Base-by-base conservation (phyloP, 108 stramenopile species). In the Skeletonema costatum region DNA sequence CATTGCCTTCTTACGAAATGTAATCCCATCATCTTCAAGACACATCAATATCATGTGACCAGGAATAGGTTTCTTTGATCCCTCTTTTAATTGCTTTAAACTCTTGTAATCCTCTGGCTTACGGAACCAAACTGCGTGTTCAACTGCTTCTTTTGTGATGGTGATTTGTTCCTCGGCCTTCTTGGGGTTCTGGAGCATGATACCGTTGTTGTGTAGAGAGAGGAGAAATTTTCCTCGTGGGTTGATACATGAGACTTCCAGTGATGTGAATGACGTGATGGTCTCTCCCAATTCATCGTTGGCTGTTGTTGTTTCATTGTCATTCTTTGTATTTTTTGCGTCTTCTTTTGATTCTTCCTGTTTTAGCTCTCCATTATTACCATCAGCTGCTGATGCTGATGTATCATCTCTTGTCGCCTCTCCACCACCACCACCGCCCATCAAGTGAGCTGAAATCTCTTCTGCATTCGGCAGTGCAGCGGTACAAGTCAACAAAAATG, bases 101-200 rank as follows among this genome's bases (percentile, higher is more conserved):
- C 77, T 81, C 42, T 71, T 78, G 61, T 87, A 90, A 56, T 92
- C 89, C 77, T 92, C 92, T n/a, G 80, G 82, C 73, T 88, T 90
- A 48, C 89, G 89, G 68, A 92, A 92, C 32, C 84, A 58, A 36
- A 92, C 67, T 10, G 86, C 62, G 60, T 82, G 76, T 10, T 78
- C 64, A 13, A 89, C 70, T 16, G 21, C 11, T 10, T 16, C 13
- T 17, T 76, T 9, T 25, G 48, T 1, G 14, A 82, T 58, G 1
- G 60, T 29, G 16, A 87, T 38, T 75, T 41, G 50, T 35, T 76
- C 76, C 74, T 89, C 80, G n/a, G 78, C 78, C 32, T 73, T 81
- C 64, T 74, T 74, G 4, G 72, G 82, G 65, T 83, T 86, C 31
- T 81, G 73, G 30, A 89, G 63, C 25, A 80, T 44, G 2, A 87